Evolutionary conservation across 192 early-diverging fungal species (phyloP).

Genomic region (Mortierella antarctica): DNA sequence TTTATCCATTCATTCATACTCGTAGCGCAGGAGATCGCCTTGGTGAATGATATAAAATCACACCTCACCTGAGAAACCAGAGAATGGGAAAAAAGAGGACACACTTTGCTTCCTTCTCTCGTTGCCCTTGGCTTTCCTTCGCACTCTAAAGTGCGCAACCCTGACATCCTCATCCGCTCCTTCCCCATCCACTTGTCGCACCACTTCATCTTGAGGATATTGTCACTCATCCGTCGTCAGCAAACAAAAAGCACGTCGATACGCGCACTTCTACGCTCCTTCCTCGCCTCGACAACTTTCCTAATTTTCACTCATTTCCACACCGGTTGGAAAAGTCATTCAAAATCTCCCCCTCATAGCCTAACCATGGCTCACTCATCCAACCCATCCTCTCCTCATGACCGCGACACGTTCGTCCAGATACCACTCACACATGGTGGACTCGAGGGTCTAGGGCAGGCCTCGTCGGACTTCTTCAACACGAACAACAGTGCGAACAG

Average conservation of each 20-base stretch:
- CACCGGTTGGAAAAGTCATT: too few relatives aligned
- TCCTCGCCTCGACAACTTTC: too few relatives aligned
- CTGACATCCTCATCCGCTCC: background rate
- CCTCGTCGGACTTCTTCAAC: background rate
- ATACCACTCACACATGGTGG: slow-evolving; percentile 3
- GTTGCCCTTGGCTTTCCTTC: background rate
- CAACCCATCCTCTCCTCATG: background rate
- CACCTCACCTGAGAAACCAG: background rate
- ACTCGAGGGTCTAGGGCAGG: background rate
- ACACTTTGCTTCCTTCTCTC: background rate
- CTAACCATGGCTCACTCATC: background rate
- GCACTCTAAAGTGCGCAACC: background rate
- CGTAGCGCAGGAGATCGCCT: background rate
- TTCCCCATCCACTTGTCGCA: background rate
- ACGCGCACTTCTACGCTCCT: too few relatives aligned
- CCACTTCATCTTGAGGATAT: too few relatives aligned
- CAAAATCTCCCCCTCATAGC: background rate
- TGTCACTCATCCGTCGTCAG: background rate
- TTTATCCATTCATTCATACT: background rate
- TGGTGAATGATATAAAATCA: background rate
- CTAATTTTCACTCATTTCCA: too few relatives aligned
- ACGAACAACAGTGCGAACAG: background rate
- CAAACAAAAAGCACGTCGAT: background rate
- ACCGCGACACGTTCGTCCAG: background rate
- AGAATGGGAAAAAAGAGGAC: background rate